A percentile compares a stretch with the other conserved stretches of the same genome.
Conservation (phyloP, 306 rosid species). For the Senna siamea region DNA sequence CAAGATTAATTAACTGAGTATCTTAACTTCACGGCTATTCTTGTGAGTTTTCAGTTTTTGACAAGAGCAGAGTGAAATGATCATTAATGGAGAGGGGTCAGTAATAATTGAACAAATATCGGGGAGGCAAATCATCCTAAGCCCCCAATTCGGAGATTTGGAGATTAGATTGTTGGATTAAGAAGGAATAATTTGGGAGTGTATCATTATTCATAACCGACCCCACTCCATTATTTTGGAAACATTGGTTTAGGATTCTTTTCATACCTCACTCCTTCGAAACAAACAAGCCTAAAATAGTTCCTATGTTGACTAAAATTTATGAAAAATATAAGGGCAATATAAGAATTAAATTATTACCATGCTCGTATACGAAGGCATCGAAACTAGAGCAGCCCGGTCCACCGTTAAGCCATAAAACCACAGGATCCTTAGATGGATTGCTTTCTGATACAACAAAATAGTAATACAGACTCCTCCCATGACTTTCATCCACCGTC, state of each 20-base stretch:
- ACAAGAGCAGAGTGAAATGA: too few species aligned
- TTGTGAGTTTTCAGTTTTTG: too few species aligned
- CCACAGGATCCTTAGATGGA: slow-evolving; percentile 83
- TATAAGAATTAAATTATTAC: slow-evolving; percentile 44
- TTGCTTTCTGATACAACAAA: slow-evolving; percentile 78
- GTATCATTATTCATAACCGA: background rate
- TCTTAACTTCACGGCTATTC: too few species aligned
- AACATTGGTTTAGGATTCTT: background rate
- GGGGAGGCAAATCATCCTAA: too few species aligned
- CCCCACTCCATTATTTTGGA: too few species aligned
- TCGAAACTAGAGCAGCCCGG: slow-evolving; percentile 98
- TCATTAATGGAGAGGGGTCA: too few species aligned
- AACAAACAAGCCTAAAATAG: background rate
- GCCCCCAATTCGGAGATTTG: too few species aligned
- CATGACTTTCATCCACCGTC: slow-evolving; percentile 46
- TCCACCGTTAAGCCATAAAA: slow-evolving; percentile 97
- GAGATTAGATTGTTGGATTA: too few species aligned
- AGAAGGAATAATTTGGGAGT: too few species aligned
- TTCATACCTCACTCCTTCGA: background rate
- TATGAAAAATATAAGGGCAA: background rate
- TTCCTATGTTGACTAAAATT: background rate
- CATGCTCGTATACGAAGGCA: slow-evolving; percentile 90
- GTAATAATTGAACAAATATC: too few species aligned
- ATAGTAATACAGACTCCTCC: slow-evolving; percentile 77
- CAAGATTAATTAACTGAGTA: too few species aligned